Conservation (phyloP, 768 basidiomycete species). For the Boletus subparvulus region DNA sequence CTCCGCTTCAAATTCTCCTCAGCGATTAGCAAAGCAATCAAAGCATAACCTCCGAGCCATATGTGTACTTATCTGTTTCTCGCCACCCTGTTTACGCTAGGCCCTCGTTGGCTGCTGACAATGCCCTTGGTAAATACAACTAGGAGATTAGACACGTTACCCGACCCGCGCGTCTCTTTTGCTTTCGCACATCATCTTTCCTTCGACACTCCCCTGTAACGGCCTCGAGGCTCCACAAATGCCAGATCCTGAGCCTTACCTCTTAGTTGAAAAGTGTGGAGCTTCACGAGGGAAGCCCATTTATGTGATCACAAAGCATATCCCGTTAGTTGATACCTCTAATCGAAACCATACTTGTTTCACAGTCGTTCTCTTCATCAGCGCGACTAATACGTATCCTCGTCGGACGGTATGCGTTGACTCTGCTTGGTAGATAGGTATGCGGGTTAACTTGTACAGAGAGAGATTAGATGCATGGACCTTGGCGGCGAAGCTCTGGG, state of each 20-base stretch:
- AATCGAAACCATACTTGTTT: constrained; percentile 14
- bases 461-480: constrained; percentile 46
- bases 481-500: constrained; percentile 40
- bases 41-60: constrained; percentile 20
- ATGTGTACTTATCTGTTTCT: constrained; percentile 32
- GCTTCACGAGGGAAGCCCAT: constrained; percentile 42
- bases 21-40: constrained; percentile 24
- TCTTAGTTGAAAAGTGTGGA: constrained; percentile 43
- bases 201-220: constrained; percentile 11
- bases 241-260: constrained; percentile 34
- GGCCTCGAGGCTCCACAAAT: constrained; percentile 18
- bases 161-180: constrained; percentile 22
- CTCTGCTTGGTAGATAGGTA: not conserved
- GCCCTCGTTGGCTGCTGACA: constrained; percentile 26
- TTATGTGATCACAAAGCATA: constrained; percentile 43
- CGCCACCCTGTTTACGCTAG: constrained; percentile 27
- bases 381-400: constrained; percentile 34
- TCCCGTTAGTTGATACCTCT: constrained; percentile 35
- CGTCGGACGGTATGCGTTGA: constrained; percentile 32
- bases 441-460: constrained; percentile 25
- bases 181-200: constrained; percentile 26
- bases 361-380: constrained; percentile 18
- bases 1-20: constrained; percentile 23
- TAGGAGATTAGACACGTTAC: constrained; percentile 27
- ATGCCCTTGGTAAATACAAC: constrained; percentile 31